Evolutionary conservation across 208 protist species (phyloP), one percentile per base, ranked within the genome.

Genomic region (Paratrypanosoma confusum): DNA sequence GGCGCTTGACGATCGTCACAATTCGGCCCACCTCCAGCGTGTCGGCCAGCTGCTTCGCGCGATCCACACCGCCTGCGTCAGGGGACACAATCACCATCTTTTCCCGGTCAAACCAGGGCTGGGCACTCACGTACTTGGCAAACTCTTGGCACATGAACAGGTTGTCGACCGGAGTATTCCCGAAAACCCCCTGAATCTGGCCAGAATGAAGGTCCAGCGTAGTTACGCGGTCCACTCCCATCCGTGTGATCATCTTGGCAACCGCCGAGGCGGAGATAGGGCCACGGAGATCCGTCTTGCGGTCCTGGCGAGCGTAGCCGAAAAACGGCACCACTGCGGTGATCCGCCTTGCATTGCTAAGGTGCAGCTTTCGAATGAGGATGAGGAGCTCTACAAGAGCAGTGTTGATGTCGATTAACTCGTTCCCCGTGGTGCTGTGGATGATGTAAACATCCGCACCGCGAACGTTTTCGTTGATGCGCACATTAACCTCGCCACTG

Each of bases 111-210:
- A 86, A 90, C 84, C 84, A 93, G 22, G 65, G 48, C 47, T 75
- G 60, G 5, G 53, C 48, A 31, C 50, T 60, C 34, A 93, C 41
- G 50, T 87, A 85, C 18, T 71, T 44, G 20, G 76, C 79, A 44
- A 89, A 89, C 60, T 92, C 83, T 47, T 79, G 76, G 23, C 49
- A 54, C 76, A 88, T 83, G 41, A 70, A 58, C 33, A 97, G 52
- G 49, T 97, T 95, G 67, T 97, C 91, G 0, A 95, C 69, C 13
- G 93, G 89, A 5, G 83, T 73, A 47, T 89, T 90, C 37, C 78
- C 84, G 37, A 97, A 97, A 47, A 96, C 97, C n/a, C 95, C 95
- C 65, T 97, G 90, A 44, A 97, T 97, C 49, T 97, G 88, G 23
- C 81, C 78, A 21, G 73, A 87, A 57, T 98, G 95, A 4, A 98